Evolutionary conservation across 108 stramenopile genomes (phyloP).

Genomic region (Nitzschia sp.): DNA sequence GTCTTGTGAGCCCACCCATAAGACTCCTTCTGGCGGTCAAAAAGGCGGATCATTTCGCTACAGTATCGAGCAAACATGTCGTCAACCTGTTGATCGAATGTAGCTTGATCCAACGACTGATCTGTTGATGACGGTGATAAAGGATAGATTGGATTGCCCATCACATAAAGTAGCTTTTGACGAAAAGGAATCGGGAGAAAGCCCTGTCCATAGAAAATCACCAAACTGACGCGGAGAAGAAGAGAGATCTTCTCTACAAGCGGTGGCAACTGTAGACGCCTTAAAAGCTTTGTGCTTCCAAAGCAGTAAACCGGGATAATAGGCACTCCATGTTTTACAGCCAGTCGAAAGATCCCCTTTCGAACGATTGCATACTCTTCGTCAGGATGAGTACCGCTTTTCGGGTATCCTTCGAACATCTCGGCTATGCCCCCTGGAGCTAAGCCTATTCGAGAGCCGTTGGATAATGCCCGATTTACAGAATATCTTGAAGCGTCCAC

Average conservation of each 20-base stretch:
- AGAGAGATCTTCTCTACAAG: constrained; percentile 77
- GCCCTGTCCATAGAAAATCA: constrained; percentile 69
- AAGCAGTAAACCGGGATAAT: constrained; percentile 90
- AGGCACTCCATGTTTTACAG: constrained; percentile 76
- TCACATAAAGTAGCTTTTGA: constrained; percentile 71
- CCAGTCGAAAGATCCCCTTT: constrained; percentile 87
- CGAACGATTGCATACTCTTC: constrained; percentile 87
- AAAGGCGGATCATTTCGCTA: constrained; percentile 70
- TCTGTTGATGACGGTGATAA: constrained; percentile 9
- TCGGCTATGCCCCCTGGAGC: constrained; percentile 94
- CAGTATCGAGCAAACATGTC: constrained; percentile 85
- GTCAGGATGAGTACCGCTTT: constrained; percentile 60
- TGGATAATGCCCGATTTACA: constrained; percentile 52
- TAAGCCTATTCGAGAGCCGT: constrained; percentile 56
- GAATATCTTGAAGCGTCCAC: constrained; percentile 68
- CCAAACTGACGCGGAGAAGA: constrained; percentile 66
- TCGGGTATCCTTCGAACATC: constrained; percentile 91
- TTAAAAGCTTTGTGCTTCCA: constrained; percentile 86
- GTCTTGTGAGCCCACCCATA: constrained; percentile 92
- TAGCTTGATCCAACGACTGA: constrained; percentile 1
- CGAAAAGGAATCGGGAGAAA: constrained; percentile 84
- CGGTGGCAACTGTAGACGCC: constrained; percentile 76
- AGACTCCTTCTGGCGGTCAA: constrained; percentile 85
- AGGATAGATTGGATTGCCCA: constrained; percentile 77
- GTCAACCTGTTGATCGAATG: constrained; percentile 56